These are phyloP conservation scores for Skeletonema costatum DNA, from an alignment of 108 stramenopile genomes.

Conservation along the genomic window DNA sequence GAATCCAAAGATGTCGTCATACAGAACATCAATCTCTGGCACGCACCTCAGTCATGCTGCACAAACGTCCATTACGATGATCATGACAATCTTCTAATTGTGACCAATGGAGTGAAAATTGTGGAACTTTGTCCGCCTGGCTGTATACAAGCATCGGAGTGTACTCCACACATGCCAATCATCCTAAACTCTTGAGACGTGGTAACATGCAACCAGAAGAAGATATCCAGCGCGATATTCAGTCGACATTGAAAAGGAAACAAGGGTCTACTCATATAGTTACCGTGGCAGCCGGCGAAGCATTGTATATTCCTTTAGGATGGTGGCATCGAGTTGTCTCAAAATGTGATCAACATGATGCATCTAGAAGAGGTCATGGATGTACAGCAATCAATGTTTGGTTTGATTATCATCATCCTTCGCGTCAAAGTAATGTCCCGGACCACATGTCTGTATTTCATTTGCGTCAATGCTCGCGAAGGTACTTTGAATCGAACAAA, in stretches of 20 bases:
- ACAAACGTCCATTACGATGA: slow-evolving; percentile 53
- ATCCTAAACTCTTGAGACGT: slow-evolving; percentile 32
- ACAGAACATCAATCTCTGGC: slow-evolving; percentile 45
- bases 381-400: slow-evolving; percentile 49
- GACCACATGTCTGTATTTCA: slow-evolving; percentile 40
- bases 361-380: neutral
- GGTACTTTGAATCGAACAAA: slow-evolving; percentile 21
- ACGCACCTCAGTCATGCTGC: slow-evolving; percentile 42
- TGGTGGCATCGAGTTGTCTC: slow-evolving; percentile 59
- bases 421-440: slow-evolving; percentile 7
- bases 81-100: slow-evolving; percentile 38
- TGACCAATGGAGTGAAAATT: slow-evolving; percentile 39
- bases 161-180: slow-evolving; percentile 50
- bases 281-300: slow-evolving; percentile 36
- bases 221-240: slow-evolving; percentile 7
- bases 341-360: neutral
- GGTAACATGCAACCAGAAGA: neutral
- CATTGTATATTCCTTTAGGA: slow-evolving; percentile 40
- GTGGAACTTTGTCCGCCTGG: slow-evolving; percentile 49
- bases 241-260: slow-evolving; percentile 2
- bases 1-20: slow-evolving; percentile 10
- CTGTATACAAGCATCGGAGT: slow-evolving; percentile 35
- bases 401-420: slow-evolving; percentile 35
- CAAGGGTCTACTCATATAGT: slow-evolving; percentile 26
- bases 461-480: slow-evolving; percentile 16